phyloP scores from a whole-genome alignment of 305 asterid genomes.

The Stenogyne calaminthoides region DNA sequence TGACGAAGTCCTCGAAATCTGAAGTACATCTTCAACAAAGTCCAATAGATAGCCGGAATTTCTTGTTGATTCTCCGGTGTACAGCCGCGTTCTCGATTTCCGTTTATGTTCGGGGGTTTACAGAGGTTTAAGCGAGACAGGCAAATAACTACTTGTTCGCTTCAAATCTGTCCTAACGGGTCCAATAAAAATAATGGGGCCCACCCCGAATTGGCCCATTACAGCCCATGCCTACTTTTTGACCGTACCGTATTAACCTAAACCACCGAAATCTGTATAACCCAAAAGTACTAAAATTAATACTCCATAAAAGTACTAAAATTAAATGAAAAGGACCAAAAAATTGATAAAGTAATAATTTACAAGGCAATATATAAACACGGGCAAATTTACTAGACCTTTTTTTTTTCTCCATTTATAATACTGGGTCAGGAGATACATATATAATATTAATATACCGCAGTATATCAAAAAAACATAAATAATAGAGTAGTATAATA shows the following conservation, averaged over 20 bases:
- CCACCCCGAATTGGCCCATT: neutral
- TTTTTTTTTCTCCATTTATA: too few relatives aligned
- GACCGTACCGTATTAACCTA: neutral
- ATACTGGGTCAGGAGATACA: too few relatives aligned
- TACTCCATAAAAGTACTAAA: too few relatives aligned
- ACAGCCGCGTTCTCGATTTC: constrained; percentile 9
- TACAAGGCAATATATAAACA: too few relatives aligned
- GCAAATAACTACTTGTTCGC: neutral
- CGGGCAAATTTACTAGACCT: too few relatives aligned
- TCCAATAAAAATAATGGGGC: neutral
- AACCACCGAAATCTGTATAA: neutral
- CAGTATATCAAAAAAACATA: too few relatives aligned
- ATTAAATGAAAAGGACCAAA: too few relatives aligned
- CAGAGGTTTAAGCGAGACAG: constrained; percentile 32
- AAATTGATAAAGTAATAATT: too few relatives aligned
- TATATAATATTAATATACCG: too few relatives aligned
- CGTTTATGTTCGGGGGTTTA: constrained; percentile 30
- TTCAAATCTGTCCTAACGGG: neutral
- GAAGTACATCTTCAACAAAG: constrained; percentile 36
- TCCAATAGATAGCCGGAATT: neutral
- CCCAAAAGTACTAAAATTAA: too few relatives aligned
- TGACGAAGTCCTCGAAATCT: constrained; percentile 41
- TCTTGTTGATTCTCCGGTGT: neutral
- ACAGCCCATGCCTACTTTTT: neutral
- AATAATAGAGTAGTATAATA: too few relatives aligned